Evolutionary conservation across 768 basidiomycete species (phyloP), one percentile per base, ranked within the genome.

Genomic region (Podaxis sp.): DNA sequence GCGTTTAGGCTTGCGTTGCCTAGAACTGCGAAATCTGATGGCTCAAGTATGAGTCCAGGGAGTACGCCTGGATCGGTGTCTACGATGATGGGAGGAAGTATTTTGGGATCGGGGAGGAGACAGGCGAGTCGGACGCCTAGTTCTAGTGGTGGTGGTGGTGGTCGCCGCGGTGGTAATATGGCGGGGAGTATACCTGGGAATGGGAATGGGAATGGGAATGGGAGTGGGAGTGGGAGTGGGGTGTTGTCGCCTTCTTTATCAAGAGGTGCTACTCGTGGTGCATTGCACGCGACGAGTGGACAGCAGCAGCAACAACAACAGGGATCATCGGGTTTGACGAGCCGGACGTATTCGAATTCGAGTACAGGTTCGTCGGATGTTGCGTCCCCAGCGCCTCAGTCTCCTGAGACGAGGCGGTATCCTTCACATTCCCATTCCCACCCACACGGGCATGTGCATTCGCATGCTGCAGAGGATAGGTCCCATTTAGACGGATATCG

Each of bases 1-100:
- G 54, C 46, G 24, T 62, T 62, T 28, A 28, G 61, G 5, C 46
- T 62, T 24, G 46, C 61, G 5, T 38, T 55, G 13, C 61, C 61
- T 38, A 37, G 51, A n/a, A 20, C 50, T 33, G 33, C 33, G 11
- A 13, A n/a, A 13, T 62, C 61, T 48, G 10, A 17, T 12, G 22
- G 30, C 40, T 33, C 58, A 7, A 44, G 30, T 22, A 20, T 58
- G 57, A 58, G 38, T 33, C 50, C 51, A 8, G 28, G n/a, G 33
- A 20, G 24, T 10, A 56, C 44, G 6, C 46, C 61, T 30, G 36
- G 36, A 13, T 62, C 61, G 44, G 44, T 13, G 48, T 20, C 6
- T 50, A 41, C 8, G 17, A 49, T 24, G 33, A 41, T 41, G 13
- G 17, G 13, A 15, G 40, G 40, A 7, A 7, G 40, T 15, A n/a